Evolutionary conservation across 768 basidiomycete genomes (phyloP), one percentile per base, ranked within the genome.

Genomic region (Boletus pseudopeckii): DNA sequence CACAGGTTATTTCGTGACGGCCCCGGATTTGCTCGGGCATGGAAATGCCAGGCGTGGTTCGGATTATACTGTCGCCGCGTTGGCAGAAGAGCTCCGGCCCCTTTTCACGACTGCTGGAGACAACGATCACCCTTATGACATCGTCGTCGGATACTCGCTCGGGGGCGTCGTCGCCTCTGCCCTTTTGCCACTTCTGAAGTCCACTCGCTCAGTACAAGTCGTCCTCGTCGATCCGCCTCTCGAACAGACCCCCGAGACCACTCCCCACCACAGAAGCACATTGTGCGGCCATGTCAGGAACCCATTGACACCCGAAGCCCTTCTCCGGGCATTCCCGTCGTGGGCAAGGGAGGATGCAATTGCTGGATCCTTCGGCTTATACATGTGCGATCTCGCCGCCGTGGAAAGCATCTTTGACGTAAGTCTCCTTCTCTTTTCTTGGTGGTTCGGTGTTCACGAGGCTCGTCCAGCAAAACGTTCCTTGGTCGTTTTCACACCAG

Each of bases 1-100:
- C n/a, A 30, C 53, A 69, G 69, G 64, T 30, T 66, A 59, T 24
- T 54, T 59, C 24, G 62, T 64, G 32, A 55, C 34, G 2, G 65
- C 65, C 15, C 63, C 65, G 7, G 55, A 63, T 38, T 20, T 61
- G 5, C 57, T 67, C 18, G 61, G 60, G 10, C 67, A 68, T 20
- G 58, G 56, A 3, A 22, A 18, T 13, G 44, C 54, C 15, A 39
- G 33, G 6, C 52, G 49, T 14, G 7, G 30, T 24, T 40, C 57
- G 2, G 54, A 55, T 20, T 60, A 56, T 38, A 56, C 57, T 26
- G 24, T 65, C 8, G 30, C 30, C 7, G 54, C 49, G 7, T 20
- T 65, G 24, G 50, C 18, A n/a, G 37, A 55, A 4, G 67, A 55
- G 20, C 57, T 60, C 20, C 37, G 11, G 0, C 60, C 56, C 0